Evolutionary conservation across 2,329 filamentous ascomycete species (phyloP).

Genomic region (Paraphaeosphaeria sporulosa): DNA sequence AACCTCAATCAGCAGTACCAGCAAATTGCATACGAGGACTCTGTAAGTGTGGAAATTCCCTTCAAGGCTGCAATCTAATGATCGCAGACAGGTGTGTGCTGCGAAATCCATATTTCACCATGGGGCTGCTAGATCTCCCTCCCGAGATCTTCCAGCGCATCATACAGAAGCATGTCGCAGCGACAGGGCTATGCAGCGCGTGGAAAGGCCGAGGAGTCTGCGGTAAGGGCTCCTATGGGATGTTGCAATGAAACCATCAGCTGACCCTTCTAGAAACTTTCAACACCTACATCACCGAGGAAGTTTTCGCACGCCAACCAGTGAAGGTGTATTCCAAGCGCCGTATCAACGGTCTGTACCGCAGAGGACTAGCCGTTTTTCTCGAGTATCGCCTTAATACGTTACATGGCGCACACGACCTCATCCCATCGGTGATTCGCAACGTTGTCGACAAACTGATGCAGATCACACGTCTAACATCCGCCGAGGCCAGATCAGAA

Average conservation of each 20-base stretch:
- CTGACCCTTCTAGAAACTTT: background rate
- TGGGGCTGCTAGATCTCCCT: conserved; percentile 24
- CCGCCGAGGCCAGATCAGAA: background rate
- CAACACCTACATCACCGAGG: background rate
- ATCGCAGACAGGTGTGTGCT: background rate
- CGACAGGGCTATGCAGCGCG: conserved; percentile 25
- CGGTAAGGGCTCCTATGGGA: background rate
- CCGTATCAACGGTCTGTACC: background rate
- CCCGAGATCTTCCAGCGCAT: conserved; percentile 22
- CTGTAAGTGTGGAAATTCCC: background rate
- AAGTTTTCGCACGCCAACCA: background rate
- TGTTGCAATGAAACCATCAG: too few relatives aligned
- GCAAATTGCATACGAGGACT: background rate
- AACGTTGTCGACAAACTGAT: background rate
- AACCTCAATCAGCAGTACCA: too few relatives aligned
- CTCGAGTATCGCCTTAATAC: background rate
- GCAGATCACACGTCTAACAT: background rate
- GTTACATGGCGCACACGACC: background rate
- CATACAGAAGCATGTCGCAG: conserved; percentile 19
- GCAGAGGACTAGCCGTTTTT: background rate
- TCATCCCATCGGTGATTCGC: background rate
- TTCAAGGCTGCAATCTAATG: background rate
- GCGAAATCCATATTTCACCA: conserved; percentile 3
- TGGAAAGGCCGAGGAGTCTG: conserved; percentile 13
- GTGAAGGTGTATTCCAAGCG: background rate